Evolutionary conservation across 2,329 filamentous ascomycete species (phyloP).

Genomic region (Xylariales sp.): DNA sequence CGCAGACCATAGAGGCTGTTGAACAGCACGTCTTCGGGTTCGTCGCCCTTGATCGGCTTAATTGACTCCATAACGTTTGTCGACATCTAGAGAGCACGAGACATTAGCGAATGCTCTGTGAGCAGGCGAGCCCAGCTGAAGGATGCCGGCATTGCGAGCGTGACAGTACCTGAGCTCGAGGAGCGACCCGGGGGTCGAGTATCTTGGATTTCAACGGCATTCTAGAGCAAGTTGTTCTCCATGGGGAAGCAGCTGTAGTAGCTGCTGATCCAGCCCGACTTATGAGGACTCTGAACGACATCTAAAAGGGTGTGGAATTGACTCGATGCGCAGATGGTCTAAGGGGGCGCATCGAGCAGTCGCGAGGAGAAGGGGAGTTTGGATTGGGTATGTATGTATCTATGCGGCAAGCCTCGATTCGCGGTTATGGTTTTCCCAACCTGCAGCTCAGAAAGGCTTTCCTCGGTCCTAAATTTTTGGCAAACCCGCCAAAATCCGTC

Average conservation of each 20-base stretch:
- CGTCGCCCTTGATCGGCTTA: slow-evolving; percentile 62
- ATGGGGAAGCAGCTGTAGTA: slow-evolving; percentile 35
- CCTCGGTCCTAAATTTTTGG: slow-evolving; percentile 11
- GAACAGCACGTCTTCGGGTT: slow-evolving; percentile 90
- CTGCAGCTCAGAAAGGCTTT: background rate
- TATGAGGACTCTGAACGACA: slow-evolving; percentile 54
- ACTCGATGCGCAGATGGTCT: slow-evolving; percentile 27
- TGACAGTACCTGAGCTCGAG: slow-evolving; percentile 45
- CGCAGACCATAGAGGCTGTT: slow-evolving; percentile 83
- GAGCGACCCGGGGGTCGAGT: slow-evolving; percentile 51
- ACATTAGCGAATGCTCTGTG: slow-evolving; percentile 6
- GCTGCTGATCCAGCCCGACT: slow-evolving; percentile 50
- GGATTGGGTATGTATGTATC: background rate
- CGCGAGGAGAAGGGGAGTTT: slow-evolving; percentile 1
- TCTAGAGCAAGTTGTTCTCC: slow-evolving; percentile 34
- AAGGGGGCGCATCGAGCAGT: slow-evolving; percentile 27
- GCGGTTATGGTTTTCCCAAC: slow-evolving; percentile 6
- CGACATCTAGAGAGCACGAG: slow-evolving; percentile 29
- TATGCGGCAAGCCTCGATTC: background rate
- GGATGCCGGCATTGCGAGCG: background rate
- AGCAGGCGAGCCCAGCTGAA: no score
- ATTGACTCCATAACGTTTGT: slow-evolving; percentile 26
- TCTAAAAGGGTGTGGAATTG: slow-evolving; percentile 38
- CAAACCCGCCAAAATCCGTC: slow-evolving; percentile 1
- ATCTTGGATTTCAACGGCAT: slow-evolving; percentile 85